Conservation (phyloP, 73 alveolate species). For the Paramecium pentaurelia region DNA sequence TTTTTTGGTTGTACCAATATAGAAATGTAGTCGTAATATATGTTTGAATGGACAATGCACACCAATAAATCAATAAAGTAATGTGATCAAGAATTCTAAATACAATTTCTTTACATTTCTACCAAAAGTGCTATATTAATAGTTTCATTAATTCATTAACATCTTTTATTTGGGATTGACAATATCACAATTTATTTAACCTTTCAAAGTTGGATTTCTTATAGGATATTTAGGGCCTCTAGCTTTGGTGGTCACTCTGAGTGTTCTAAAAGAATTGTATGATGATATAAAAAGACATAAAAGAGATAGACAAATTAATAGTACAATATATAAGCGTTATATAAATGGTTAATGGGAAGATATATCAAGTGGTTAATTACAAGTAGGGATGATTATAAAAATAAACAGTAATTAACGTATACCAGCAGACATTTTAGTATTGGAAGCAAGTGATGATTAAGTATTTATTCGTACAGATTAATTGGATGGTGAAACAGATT, state of each 20-base stretch:
- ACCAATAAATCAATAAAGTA: conserved; percentile 68
- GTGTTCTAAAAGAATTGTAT: conserved; percentile 81
- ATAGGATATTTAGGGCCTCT: conserved; percentile 82
- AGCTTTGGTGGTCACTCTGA: conserved; percentile 67
- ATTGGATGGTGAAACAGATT: conserved; percentile 98
- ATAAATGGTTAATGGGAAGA: conserved; percentile 57
- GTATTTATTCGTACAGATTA: conserved; percentile 75
- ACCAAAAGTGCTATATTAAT: conserved; percentile 82
- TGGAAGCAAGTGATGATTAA: conserved; percentile 45
- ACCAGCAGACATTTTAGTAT: conserved; percentile 86
- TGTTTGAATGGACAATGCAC: conserved; percentile 21
- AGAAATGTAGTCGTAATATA: conserved; percentile 7
- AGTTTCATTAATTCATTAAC: conserved; percentile 88
- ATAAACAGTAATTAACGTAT: conserved; percentile 79
- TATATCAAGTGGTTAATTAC: conserved; percentile 47
- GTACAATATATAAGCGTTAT: conserved; percentile 54
- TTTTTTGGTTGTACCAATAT: neutral
- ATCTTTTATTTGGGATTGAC: conserved; percentile 85
- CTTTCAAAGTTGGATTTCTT: conserved; percentile 86
- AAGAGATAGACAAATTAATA: conserved; percentile 66
- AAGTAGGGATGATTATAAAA: conserved; percentile 81
- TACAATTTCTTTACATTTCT: conserved; percentile 81
- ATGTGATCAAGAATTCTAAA: conserved; percentile 75
- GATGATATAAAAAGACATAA: conserved; percentile 77
- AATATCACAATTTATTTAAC: conserved; percentile 79